These are phyloP conservation scores for Gossypioides kirkii DNA, from an alignment of 345 rosid genomes.

Conservation along the genomic window DNA sequence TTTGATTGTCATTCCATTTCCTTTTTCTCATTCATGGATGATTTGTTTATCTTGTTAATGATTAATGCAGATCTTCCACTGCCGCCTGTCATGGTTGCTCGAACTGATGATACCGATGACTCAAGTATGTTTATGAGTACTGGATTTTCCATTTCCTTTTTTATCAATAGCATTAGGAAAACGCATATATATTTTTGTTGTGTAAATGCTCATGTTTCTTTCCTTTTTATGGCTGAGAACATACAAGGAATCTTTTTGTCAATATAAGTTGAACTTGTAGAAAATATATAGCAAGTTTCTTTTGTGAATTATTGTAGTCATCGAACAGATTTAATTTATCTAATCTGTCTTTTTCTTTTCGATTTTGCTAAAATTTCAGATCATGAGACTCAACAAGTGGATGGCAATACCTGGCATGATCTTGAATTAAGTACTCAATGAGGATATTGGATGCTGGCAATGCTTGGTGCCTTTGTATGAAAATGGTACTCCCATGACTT, in stretches of 20 bases:
- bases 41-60: constrained; percentile 7
- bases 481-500: background rate
- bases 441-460: constrained; percentile 9
- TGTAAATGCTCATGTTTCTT: background rate
- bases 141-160: background rate
- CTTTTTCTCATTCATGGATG: background rate
- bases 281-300: background rate
- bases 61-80: constrained; percentile 65
- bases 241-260: background rate
- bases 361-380: constrained; percentile 36
- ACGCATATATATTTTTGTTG: background rate
- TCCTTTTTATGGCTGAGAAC: background rate
- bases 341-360: background rate
- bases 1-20: background rate
- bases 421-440: constrained; percentile 66
- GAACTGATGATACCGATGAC: constrained; percentile 84
- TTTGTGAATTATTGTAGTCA: background rate
- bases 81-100: constrained; percentile 69
- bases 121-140: constrained; percentile 46
- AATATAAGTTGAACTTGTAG: background rate
- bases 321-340: background rate
- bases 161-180: background rate
- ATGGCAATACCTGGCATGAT: constrained; percentile 76
- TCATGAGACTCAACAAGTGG: constrained; percentile 63
- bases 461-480: background rate